Evolutionary conservation across 495 filamentous ascomycete genomes (phyloP), one percentile per base, ranked within the genome.

Genomic region (Trichocladium uniseriatum): DNA sequence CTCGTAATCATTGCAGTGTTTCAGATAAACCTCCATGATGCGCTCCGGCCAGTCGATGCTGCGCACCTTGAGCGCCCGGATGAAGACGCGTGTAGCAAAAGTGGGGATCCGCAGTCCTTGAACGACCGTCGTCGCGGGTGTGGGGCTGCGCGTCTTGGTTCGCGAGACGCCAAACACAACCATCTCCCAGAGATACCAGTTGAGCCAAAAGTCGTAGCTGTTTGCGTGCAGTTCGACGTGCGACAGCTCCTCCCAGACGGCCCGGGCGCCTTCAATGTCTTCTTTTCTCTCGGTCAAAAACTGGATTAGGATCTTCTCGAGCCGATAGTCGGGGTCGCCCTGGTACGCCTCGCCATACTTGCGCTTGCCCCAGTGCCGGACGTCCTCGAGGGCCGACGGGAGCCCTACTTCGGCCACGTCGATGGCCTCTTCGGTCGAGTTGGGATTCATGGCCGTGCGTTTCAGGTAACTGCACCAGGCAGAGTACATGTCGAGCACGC

Each of bases 381-480:
- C 85, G 53, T 86, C 84, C 56, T 94, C 89, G 9, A 94, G 76
- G 0, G 89, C 87, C 3, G 86, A 83, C 16, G 80, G 77, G 48
- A 98, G 84, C 20, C 88, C 92, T 24, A 95, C 84, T 56, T 96
- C 89, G 10, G 92, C 90, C 18, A 91, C 79, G 56, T 95, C 89
- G n/a, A 84, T 72, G 43, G 91, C 86, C 55, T 95, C 90, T 52
- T 95, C 89, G n/a, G 76, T 79, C 4, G 86, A 79, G 45, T 81
- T 79, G 1, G 79, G 78, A 52, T 80, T 70, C 66, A 94, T 90
- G 5, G 91, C 91, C 14, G 71, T 71, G 24, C 91, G 82, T 47
- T 89, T 86, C 7, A 98, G 75, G 52, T 88, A 96, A 38, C 87
- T 87, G 57, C 90, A 95, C 92, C 92, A 98, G 0, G 88, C 82